Percentiles rank a stretch among this genome's conserved stretches.
These are phyloP conservation scores for Rubia peregrina DNA, from an alignment of 305 asterid genomes.

Conservation along the genomic window DNA sequence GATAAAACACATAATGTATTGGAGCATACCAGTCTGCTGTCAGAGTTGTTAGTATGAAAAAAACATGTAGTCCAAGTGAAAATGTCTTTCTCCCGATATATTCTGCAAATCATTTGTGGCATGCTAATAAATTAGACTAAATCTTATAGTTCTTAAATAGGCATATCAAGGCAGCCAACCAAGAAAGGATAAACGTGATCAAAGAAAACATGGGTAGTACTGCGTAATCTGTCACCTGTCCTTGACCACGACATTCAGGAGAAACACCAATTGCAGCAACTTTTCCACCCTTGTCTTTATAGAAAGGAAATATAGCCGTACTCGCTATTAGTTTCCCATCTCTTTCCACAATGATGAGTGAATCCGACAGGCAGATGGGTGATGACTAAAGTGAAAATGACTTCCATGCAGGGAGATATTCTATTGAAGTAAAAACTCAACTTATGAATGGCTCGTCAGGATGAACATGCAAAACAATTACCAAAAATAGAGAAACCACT, in stretches of 20 bases:
- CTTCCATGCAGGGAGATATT: too few species aligned
- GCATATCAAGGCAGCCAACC: background rate
- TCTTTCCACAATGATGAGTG: slow-evolving; percentile 76
- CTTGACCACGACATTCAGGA: slow-evolving; percentile 96
- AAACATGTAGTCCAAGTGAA: slow-evolving; percentile 57
- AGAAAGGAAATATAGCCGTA: slow-evolving; percentile 75
- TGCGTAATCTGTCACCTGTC: slow-evolving; percentile 97
- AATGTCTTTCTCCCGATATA: slow-evolving; percentile 89
- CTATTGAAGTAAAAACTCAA: too few species aligned
- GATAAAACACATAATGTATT: slow-evolving; percentile 5
- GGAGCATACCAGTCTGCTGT: slow-evolving; percentile 83
- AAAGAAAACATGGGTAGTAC: slow-evolving; percentile 30
- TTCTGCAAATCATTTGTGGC: slow-evolving; percentile 38
- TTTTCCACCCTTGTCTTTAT: slow-evolving; percentile 76
- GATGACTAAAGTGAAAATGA: too few species aligned
- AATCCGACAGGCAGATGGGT: too few species aligned
- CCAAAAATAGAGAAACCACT: too few species aligned
- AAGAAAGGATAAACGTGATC: slow-evolving; percentile 1
- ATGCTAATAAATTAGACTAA: background rate
- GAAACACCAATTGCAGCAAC: slow-evolving; percentile 97
- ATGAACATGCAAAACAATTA: too few species aligned
- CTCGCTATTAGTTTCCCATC: slow-evolving; percentile 92
- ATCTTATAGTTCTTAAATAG: background rate
- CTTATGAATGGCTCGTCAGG: too few species aligned
- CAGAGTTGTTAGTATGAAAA: slow-evolving; percentile 84